Base-by-base conservation (phyloP, 106 monocot genomes). In the Platanthera zijinensis region DNA sequence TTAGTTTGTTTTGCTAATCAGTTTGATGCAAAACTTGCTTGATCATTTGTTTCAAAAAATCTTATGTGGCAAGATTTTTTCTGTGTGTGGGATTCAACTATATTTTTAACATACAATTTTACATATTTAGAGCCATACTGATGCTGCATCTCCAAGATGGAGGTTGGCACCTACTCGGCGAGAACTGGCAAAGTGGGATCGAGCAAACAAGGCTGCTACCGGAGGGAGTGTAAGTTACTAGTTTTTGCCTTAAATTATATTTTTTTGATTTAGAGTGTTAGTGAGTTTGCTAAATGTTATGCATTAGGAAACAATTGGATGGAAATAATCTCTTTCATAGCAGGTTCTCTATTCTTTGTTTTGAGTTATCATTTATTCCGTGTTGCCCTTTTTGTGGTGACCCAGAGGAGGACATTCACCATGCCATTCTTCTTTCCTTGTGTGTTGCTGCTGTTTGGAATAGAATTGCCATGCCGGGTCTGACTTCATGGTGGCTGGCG, bases 161-260 rank as follows among this genome's bases (percentile, higher is more conserved):
- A 89, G 92, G 70, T 79, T 92, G 73, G 94, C 80, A 4, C 94
- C 97, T 7, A 99, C 94, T 28, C 72, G 87, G 22, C 74, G 86
- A 67, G 91, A 99, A 66, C 94, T 88, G 78, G 89, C 84, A 18
- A 94, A 90, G 75, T 99, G 97, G 97, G 91, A 90, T 54, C 74
- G 88, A 10, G 97, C 86, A 66, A 85, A 15, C 78, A 99, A 88
- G 84, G 94, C 88, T 74, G 79, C 89, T 64, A 90, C 88, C 39
- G 89, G 94, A 13, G 97, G 94, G 49, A 99, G 52, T 79, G 97
- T 94, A 90, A 87, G 87, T 88, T 51, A 6, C 48, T 21, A 10
- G 13, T 10, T 8, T 75, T 75, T 5, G 14, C 30, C 25, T 17
- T 70, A 47, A 0, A 7, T 30, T 39, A 67, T 63, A n/a, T 1